phyloP scores from a whole-genome alignment of 1,284 basidiomycete species.

The Marasmius fiardii region DNA sequence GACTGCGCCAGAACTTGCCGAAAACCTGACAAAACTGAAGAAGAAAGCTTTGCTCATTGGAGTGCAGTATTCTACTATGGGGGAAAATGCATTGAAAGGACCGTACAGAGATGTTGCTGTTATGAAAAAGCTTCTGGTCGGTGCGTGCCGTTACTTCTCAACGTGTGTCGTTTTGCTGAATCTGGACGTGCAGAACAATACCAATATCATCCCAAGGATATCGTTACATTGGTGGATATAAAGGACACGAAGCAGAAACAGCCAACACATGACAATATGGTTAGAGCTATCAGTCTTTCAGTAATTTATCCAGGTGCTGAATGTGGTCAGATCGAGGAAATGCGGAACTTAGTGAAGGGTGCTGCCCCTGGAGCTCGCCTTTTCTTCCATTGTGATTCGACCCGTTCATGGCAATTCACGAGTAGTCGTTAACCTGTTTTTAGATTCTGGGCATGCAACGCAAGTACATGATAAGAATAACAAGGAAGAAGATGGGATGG shows the following conservation, averaged over 20 bases:
- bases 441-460: constrained; percentile 33
- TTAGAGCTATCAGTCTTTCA: constrained; percentile 14
- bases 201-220: constrained; percentile 22
- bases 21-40: too few relatives aligned
- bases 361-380: constrained; percentile 30
- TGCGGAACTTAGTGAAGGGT: constrained; percentile 25
- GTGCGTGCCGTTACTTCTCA: constrained; percentile 5
- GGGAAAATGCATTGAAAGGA: constrained; percentile 12
- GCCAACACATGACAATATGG: constrained; percentile 24
- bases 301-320: background rate
- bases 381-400: constrained; percentile 31
- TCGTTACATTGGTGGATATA: constrained; percentile 28
- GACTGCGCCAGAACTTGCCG: too few relatives aligned
- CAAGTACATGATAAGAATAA: constrained; percentile 27
- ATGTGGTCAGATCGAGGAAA: constrained; percentile 26
- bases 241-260: constrained; percentile 11
- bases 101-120: constrained; percentile 17
- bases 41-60: constrained; percentile 21
- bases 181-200: constrained; percentile 19
- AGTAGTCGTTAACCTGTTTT: background rate
- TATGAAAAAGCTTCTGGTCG: constrained; percentile 16
- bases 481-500: constrained; percentile 31
- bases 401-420: background rate
- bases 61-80: too few relatives aligned
- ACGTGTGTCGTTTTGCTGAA: constrained; percentile 6